A percentile compares a stretch with the other conserved stretches of the same genome.
Conservation (phyloP, 2,329 filamentous ascomycete species). For the Tolypocladium guangdongense region DNA sequence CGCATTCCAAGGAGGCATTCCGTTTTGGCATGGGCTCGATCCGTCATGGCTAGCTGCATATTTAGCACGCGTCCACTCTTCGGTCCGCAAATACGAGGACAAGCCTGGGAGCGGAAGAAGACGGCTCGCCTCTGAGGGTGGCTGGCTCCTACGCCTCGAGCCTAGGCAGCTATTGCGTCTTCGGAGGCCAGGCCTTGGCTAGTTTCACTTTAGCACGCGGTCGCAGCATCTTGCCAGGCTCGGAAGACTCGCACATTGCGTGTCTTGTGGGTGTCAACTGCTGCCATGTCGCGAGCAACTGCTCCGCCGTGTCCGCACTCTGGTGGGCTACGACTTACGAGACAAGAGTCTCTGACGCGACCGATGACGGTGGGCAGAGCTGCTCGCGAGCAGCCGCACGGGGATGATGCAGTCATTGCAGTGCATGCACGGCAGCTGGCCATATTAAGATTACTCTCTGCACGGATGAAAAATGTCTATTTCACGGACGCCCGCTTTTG, state of each 20-base stretch:
- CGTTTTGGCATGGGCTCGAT: not conserved
- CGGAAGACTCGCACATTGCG: not conserved
- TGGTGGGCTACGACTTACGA: not conserved
- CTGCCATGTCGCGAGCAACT: too few relatives aligned
- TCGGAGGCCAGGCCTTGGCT: not conserved
- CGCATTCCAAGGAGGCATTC: not conserved
- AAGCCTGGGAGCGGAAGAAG: not conserved
- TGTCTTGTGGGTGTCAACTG: not conserved
- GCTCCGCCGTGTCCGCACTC: too few relatives aligned
- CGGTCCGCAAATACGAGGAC: too few relatives aligned
- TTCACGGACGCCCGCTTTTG: too few relatives aligned
- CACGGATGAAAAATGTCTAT: too few relatives aligned
- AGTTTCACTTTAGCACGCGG: not conserved
- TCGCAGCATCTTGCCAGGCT: not conserved
- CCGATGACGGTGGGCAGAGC: not conserved
- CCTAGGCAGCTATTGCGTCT: not conserved
- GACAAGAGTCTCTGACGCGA: not conserved
- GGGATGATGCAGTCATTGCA: not conserved
- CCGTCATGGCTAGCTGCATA: too few relatives aligned
- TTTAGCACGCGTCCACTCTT: too few relatives aligned
- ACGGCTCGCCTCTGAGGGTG: not conserved
- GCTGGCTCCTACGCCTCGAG: not conserved
- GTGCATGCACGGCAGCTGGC: too few relatives aligned
- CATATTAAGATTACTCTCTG: too few relatives aligned
- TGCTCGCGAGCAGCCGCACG: not conserved